These are phyloP conservation scores for Zygoascus hellenicus DNA, from an alignment of 1,139 yeast species.

Conservation along the genomic window DNA sequence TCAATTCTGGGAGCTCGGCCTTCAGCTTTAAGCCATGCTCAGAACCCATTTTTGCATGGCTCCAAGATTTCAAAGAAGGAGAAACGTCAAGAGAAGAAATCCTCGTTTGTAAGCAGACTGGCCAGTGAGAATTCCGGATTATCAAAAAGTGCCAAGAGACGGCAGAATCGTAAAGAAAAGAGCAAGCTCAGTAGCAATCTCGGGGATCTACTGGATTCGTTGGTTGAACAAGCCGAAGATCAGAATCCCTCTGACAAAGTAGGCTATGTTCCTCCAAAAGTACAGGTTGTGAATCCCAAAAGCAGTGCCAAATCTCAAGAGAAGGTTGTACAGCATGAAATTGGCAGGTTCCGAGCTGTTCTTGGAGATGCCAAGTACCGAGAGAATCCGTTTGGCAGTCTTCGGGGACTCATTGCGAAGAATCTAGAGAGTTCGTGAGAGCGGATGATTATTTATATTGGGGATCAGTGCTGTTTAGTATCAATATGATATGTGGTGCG, in stretches of 20 bases:
- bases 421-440: neutral
- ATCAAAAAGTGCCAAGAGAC: conserved; percentile 27
- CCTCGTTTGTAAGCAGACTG: conserved; percentile 18
- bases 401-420: conserved; percentile 13
- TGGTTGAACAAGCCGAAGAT: conserved; percentile 25
- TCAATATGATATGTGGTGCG: no score
- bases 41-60: conserved; percentile 24
- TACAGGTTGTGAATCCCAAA: conserved; percentile 22
- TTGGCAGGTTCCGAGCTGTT: conserved; percentile 26
- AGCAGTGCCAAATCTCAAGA: conserved; percentile 29
- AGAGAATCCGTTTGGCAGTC: conserved; percentile 27
- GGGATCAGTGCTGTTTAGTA: no score
- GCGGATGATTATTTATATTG: neutral
- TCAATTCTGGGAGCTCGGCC: conserved; percentile 3
- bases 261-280: conserved; percentile 17
- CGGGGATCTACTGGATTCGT: conserved; percentile 28
- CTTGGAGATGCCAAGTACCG: conserved; percentile 21
- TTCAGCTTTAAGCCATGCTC: conserved; percentile 15
- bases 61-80: conserved; percentile 27
- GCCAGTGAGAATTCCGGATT: conserved; percentile 16
- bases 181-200: conserved; percentile 29
- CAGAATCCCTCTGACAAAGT: conserved; percentile 13
- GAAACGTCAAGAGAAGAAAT: conserved; percentile 23
- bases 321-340: conserved; percentile 29
- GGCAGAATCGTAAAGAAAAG: conserved; percentile 26